These are phyloP conservation scores for Neolecta irregularis DNA, from an alignment of 1,139 yeast species.

Conservation along the genomic window DNA sequence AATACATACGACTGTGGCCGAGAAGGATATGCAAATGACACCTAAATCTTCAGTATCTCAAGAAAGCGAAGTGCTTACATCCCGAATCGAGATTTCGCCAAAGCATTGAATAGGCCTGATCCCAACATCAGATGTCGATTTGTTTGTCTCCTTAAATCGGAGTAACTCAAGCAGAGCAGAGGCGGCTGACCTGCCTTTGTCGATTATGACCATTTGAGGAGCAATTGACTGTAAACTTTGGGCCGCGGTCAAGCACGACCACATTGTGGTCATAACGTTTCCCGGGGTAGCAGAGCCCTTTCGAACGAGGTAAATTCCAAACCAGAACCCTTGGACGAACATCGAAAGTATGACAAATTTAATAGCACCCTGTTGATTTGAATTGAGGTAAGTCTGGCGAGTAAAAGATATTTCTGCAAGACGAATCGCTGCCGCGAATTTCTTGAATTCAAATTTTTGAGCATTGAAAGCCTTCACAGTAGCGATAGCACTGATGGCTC, in stretches of 20 bases:
- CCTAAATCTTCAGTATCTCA: constrained; percentile 15
- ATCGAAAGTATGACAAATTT: constrained; percentile 47
- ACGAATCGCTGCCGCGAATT: constrained; percentile 31
- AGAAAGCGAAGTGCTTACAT: constrained; percentile 25
- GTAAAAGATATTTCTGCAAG: too few species aligned
- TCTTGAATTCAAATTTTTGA: constrained; percentile 34
- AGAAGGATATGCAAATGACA: constrained; percentile 44
- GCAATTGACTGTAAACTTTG: constrained; percentile 39
- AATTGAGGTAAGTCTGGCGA: too few species aligned
- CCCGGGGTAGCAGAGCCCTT: constrained; percentile 38
- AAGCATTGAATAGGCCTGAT: constrained; percentile 24
- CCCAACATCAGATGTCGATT: constrained; percentile 14
- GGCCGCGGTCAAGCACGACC: constrained; percentile 61
- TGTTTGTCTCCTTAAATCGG: constrained; percentile 1
- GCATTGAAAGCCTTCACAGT: constrained; percentile 52
- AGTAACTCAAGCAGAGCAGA: constrained; percentile 24
- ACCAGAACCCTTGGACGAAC: constrained; percentile 89
- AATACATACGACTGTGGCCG: constrained; percentile 35
- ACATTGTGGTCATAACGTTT: constrained; percentile 65
- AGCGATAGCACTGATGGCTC: constrained; percentile 48
- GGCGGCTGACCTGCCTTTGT: constrained; percentile 51
- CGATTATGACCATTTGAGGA: constrained; percentile 39
- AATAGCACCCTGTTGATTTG: constrained; percentile 47
- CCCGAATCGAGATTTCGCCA: constrained; percentile 36
- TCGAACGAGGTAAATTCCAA: constrained; percentile 54